Base-by-base conservation (phyloP, 1,284 basidiomycete species). In the Moesziomyces aphidis region DNA sequence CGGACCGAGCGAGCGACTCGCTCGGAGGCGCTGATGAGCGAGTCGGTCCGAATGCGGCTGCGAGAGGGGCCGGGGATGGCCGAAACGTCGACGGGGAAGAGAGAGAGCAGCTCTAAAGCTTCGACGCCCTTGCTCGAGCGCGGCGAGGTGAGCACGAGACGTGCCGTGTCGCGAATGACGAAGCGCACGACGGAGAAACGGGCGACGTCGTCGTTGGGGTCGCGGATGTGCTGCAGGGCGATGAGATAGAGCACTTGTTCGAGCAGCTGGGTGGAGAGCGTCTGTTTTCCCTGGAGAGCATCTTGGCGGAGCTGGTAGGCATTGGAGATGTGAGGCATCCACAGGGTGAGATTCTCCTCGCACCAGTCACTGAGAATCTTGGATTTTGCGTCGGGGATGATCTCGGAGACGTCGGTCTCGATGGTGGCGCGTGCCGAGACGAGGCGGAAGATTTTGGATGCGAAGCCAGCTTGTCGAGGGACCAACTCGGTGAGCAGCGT, bases 311-410 rank as follows among this genome's bases (percentile, higher is more conserved):
- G 53, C 55, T 61, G 60, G 31, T 67, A 59, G 3, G 70, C 70
- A 11, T 67, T 67, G 51, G 59, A 60, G 24, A 73, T 34, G 44
- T 73, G 70, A 1, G 70, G 70, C 49, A 73, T 46, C 70, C 70
- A 73, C 1, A 73, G 44, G 0, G 70, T 60, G 24, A 73, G 53
- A 15, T 73, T 67, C 46, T 63, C 55, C 23, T 73, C 70, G 53
- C 70, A 73, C 70, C 70, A 73, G 23, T 73, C 70, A 53, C 60
- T 60, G 42, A 73, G 70, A 21, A 61, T 47, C 46, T 67, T 67
- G n/a, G 63, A 63, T 28, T 73, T 73, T 17, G 63, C 53, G 43
- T 67, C 34, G 4, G 62, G 55, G 36, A 73, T 48, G 17, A 73
- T 62, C 36, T 67, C 70, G 23, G 47, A 57, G 60, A 67, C 53